Evolutionary conservation across 108 stramenopile species (phyloP).

Genomic region (Seminavis robusta): DNA sequence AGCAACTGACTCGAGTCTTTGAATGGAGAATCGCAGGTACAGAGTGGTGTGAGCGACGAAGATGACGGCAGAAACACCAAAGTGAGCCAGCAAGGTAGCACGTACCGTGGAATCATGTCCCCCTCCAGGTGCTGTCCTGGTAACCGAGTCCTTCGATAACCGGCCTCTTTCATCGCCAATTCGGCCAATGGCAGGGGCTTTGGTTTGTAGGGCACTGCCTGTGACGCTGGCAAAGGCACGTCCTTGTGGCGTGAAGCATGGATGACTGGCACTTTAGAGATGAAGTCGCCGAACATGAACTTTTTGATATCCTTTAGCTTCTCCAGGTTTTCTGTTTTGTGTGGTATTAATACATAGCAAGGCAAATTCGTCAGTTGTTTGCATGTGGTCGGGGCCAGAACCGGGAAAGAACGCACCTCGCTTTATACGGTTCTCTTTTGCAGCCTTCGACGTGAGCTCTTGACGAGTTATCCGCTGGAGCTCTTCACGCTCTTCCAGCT

Average conservation of each 20-base stretch:
- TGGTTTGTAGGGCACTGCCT: slow-evolving; percentile 47
- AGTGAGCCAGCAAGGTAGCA: no score
- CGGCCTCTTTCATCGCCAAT: slow-evolving; percentile 76
- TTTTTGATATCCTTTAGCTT: slow-evolving; percentile 76
- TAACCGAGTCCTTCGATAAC: slow-evolving; percentile 49
- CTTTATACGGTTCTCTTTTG: neutral
- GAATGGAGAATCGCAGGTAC: no score
- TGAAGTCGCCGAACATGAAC: slow-evolving; percentile 70
- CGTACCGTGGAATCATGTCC: slow-evolving; percentile 66
- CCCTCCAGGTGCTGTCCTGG: slow-evolving; percentile 69
- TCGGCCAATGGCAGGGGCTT: slow-evolving; percentile 45
- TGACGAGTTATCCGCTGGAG: no score
- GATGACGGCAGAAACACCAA: no score
- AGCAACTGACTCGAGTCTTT: no score
- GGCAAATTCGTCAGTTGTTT: slow-evolving; percentile 13
- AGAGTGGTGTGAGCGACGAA: neutral
- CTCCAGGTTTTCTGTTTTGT: slow-evolving; percentile 40
- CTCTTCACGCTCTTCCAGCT: slow-evolving; percentile 14
- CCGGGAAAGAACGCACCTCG: no score
- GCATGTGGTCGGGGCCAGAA: slow-evolving; percentile 2
- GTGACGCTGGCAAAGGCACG: slow-evolving; percentile 61
- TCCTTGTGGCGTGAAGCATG: slow-evolving; percentile 65
- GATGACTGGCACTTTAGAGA: slow-evolving; percentile 56
- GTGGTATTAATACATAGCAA: slow-evolving; percentile 5
- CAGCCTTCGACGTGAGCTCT: neutral